phyloP scores from a whole-genome alignment of 2,329 filamentous ascomycete species.

The Exophiala viscosa region DNA sequence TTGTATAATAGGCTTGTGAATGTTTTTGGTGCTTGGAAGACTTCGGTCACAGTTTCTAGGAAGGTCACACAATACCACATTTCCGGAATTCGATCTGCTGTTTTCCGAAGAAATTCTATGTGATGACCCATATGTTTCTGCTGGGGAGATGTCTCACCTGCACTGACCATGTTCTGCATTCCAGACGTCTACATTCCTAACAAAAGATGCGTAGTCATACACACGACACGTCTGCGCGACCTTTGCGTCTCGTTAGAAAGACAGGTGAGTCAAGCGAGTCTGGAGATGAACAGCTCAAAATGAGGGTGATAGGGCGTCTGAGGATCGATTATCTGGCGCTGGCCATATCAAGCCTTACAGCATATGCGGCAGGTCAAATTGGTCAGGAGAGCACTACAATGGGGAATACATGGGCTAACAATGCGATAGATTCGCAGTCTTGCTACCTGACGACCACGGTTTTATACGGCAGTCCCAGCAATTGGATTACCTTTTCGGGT shows the following conservation, averaged over 20 bases:
- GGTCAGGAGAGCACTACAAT: slow-evolving; percentile 4
- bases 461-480: slow-evolving; percentile 12
- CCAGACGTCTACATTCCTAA: slow-evolving; percentile 13
- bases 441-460: slow-evolving; percentile 19
- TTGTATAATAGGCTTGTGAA: slow-evolving; percentile 17
- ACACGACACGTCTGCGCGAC: background rate
- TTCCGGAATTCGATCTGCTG: background rate
- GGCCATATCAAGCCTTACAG: slow-evolving; percentile 1
- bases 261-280: slow-evolving; percentile 4
- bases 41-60: too few species aligned
- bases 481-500: slow-evolving; percentile 1
- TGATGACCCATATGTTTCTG: background rate
- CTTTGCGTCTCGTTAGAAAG: background rate
- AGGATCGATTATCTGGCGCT: slow-evolving; percentile 2
- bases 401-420: background rate
- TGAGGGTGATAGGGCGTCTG: slow-evolving; percentile 4
- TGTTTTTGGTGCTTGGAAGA: background rate
- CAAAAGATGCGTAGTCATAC: background rate
- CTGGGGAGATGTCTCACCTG: background rate
- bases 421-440: slow-evolving; percentile 1
- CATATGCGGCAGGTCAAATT: slow-evolving; percentile 9
- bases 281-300: slow-evolving; percentile 1
- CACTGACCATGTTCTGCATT: slow-evolving; percentile 15
- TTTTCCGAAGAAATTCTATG: background rate
- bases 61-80: too few species aligned